Base-by-base conservation (phyloP, 306 rosid genomes). In the Rubus idaeus region DNA sequence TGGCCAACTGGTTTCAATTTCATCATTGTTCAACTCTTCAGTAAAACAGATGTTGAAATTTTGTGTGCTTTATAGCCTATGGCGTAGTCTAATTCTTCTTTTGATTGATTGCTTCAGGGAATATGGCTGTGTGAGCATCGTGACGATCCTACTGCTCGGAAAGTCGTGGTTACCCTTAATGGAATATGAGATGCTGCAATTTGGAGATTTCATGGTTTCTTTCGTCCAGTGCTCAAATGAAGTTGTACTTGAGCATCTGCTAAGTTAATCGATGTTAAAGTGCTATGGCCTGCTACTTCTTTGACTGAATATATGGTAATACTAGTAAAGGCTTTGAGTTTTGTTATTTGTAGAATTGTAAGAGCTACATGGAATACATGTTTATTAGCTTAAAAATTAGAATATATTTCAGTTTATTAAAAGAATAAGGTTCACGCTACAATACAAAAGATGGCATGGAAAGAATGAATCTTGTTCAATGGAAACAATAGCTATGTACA, bases 121-220 rank as follows among this genome's bases (percentile, higher is more conserved):
- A 94, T 94, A 86, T 91, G 98, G 98, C 87, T 90, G 14, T 92
- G 97, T 71, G 97, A 92, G 89, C 96, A 92, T 79, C 87, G 93
- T 67, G 93, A 92, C 83, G 52, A 69, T 70, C 89, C 97, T 49
- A 84, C 89, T 68, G 80, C 93, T 0, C 80, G 93, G 79, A 87
- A 86, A 45, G 87, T 92, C 74, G 93, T 92, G 75, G 86, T 88
- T 80, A 88, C 93, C 53, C 90, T 92, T 9, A 90, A 92, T 80
- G 95, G 96, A 82, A 85, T 88, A 71, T 92, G 79, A 90, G 80
- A 71, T 41, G 60, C 78, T 47, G 30, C 51, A 26, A 44, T 74
- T 20, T 62, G 23, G 71, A 56, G 40, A 45, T 23, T 49, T 63
- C 45, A 26, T 50, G 45, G 47, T 21, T 23, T 73, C 68, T 2